Percentiles rank a stretch among this genome's conserved stretches.
Evolutionary conservation across 306 rosid genomes (phyloP).

Genomic region (Dalbergia cochinchinensis): DNA sequence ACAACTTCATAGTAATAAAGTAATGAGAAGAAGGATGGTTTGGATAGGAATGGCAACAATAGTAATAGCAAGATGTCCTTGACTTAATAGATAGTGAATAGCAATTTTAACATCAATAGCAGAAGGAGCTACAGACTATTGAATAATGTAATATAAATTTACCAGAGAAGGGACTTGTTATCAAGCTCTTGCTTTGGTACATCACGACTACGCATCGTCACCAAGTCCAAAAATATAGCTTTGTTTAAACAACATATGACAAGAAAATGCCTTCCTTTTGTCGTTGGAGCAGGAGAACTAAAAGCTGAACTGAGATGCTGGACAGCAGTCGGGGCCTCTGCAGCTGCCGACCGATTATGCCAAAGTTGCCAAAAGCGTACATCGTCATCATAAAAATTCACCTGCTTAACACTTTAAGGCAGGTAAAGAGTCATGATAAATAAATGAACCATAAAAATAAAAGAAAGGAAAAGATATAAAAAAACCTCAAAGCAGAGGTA

Average conservation of each 20-base stretch:
- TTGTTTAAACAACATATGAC: conserved; percentile 96
- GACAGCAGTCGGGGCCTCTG: conserved; percentile 92
- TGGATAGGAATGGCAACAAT: conserved; percentile 11
- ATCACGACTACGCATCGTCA: conserved; percentile 98
- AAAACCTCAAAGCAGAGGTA: conserved; percentile 29
- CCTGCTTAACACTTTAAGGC: conserved; percentile 91
- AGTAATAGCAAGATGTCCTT: conserved; percentile 13
- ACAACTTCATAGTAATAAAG: conserved; percentile 2
- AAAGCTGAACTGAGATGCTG: conserved; percentile 73
- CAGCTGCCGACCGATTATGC: conserved; percentile 91
- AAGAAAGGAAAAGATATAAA: conserved; percentile 20
- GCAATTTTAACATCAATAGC: conserved; percentile 22
- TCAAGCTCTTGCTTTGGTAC: conserved; percentile 97
- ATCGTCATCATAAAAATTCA: conserved; percentile 88
- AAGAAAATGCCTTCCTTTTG: conserved; percentile 98
- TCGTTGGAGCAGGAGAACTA: conserved; percentile 86
- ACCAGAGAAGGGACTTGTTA: conserved; percentile 93
- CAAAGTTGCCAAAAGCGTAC: conserved; percentile 98
- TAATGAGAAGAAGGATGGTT: conserved; percentile 33
- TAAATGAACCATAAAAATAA: conserved; percentile 39
- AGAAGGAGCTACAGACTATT: conserved; percentile 1
- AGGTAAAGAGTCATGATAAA: conserved; percentile 43
- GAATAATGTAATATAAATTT: conserved; percentile 48
- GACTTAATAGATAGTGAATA: conserved; percentile 8
- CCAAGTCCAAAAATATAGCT: conserved; percentile 97